Percentiles rank a stretch among this genome's conserved stretches.
These are phyloP conservation scores for Botrytis byssoidea DNA, from an alignment of 2,329 filamentous ascomycete species.

Conservation along the genomic window DNA sequence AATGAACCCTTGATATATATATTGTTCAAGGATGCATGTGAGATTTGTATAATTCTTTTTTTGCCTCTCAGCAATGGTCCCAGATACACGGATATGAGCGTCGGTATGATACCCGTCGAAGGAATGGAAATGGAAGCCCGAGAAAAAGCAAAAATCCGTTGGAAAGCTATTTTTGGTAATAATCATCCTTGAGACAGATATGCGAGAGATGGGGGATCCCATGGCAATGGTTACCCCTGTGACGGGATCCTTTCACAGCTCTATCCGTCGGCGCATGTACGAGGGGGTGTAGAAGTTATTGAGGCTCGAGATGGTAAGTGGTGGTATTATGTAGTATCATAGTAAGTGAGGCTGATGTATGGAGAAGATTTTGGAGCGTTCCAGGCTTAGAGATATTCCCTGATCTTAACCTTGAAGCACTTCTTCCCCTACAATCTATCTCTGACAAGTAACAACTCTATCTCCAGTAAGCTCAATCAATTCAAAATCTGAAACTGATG, in stretches of 20 bases:
- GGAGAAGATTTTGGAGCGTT: constrained; percentile 4
- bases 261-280: not conserved
- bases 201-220: constrained; percentile 14
- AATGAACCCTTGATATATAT: constrained; percentile 14
- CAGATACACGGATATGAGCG: constrained; percentile 14
- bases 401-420: not conserved
- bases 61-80: not conserved
- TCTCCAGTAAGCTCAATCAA: not conserved
- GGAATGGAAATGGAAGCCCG: not conserved
- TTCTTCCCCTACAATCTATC: constrained; percentile 7
- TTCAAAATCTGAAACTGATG: not conserved
- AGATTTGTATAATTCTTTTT: constrained; percentile 9
- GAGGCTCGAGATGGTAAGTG: not conserved
- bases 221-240: constrained; percentile 16
- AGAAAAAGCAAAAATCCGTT: constrained; percentile 13
- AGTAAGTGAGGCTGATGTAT: constrained; percentile 7
- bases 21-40: constrained; percentile 8
- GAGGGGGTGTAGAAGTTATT: not conserved
- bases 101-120: constrained; percentile 6
- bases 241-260: constrained; percentile 5
- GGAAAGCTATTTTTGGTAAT: constrained; percentile 5
- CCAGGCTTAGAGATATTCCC: not conserved
- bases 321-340: not conserved
- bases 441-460: not conserved
- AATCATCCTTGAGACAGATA: constrained; percentile 1